Base-by-base conservation (phyloP, 2,329 filamentous ascomycete species). In the Alternaria tenuissima region DNA sequence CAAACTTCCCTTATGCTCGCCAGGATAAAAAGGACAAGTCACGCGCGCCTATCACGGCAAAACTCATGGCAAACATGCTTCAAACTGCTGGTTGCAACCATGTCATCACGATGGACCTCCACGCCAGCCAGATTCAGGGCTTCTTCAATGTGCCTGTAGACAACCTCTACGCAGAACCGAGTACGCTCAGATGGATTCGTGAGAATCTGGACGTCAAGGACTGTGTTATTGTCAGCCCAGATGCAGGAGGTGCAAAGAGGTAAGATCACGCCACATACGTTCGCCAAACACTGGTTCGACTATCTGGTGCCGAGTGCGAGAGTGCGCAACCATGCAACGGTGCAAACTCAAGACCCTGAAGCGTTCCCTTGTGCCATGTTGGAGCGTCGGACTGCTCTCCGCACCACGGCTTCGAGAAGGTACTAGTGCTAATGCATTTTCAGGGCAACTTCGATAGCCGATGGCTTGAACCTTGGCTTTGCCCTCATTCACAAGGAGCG, bases 11-110 rank as follows among this genome's bases (percentile, higher is more conserved):
- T 28, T 98, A 98, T 76, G 94, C 94, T 14, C 89, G 94, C 51
- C 94, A 98, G 81, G 95, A 98, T 81, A 98, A 98, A 85, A 98
- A 98, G 82, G 94, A 97, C 83, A 91, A 92, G 84, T 95, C 91
- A 56, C 89, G 94, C 67, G 94, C 95, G n/a, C 94, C 95, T 41
- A 99, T 98, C 78, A 96, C 92, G 42, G 94, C 94, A 22, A 96
- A 95, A 79, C 85, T 98, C 55, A 96, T 97, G 82, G 94, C 94
- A 59, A 97, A 98, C 81, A 97, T 98, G 94, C 86, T 98, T 57
- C 93, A 96, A 79, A 96, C 93, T 2, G 94, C 94, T 43, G 94
- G 94, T 57, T 96, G 93, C 80, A 93, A 93, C 78, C 91, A 94
- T 77, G 90, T 97, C 72, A 96, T 97, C 69, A 97, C 94, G 18